A percentile compares a stretch with the other conserved stretches of the same genome.
Conservation (phyloP, 768 basidiomycete species). For the Peribolospora kevripleyi region DNA sequence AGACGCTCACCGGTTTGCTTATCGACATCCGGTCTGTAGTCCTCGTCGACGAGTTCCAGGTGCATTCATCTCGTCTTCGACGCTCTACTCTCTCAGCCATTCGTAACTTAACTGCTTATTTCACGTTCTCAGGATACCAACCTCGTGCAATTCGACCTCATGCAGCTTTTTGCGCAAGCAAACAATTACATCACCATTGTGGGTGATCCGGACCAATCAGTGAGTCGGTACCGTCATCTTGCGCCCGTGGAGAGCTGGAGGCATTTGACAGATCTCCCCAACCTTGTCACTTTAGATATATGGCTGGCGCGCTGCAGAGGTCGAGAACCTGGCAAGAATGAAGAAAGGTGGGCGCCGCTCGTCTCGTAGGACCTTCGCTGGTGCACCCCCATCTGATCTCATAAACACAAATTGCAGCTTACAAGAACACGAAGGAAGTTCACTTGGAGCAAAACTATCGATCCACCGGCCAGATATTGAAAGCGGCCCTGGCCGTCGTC, state of each 20-base stretch:
- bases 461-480: slow-evolving; percentile 50
- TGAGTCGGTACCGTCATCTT: slow-evolving; percentile 30
- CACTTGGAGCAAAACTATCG: slow-evolving; percentile 64
- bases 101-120: background rate
- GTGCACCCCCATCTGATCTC: background rate
- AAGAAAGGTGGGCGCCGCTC: slow-evolving; percentile 25
- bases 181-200: slow-evolving; percentile 46
- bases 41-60: slow-evolving; percentile 61
- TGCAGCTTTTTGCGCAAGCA: slow-evolving; percentile 36
- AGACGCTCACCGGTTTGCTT: background rate
- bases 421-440: slow-evolving; percentile 15
- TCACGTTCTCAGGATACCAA: slow-evolving; percentile 44
- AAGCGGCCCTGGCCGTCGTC: slow-evolving; percentile 51
- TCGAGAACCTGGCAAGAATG: slow-evolving; percentile 53
- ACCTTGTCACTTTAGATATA: slow-evolving; percentile 28
- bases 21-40: background rate
- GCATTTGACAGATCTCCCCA: background rate
- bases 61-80: slow-evolving; percentile 4
- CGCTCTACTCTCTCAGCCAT: background rate
- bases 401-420: too few species aligned
- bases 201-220: slow-evolving; percentile 58
- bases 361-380: background rate
- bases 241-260: background rate
- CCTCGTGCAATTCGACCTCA: slow-evolving; percentile 51
- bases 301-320: slow-evolving; percentile 54